Percentiles rank a stretch among this genome's conserved stretches.
These are phyloP conservation scores for Podospora pseudoanserina DNA, from an alignment of 495 filamentous ascomycete genomes.

Conservation along the genomic window DNA sequence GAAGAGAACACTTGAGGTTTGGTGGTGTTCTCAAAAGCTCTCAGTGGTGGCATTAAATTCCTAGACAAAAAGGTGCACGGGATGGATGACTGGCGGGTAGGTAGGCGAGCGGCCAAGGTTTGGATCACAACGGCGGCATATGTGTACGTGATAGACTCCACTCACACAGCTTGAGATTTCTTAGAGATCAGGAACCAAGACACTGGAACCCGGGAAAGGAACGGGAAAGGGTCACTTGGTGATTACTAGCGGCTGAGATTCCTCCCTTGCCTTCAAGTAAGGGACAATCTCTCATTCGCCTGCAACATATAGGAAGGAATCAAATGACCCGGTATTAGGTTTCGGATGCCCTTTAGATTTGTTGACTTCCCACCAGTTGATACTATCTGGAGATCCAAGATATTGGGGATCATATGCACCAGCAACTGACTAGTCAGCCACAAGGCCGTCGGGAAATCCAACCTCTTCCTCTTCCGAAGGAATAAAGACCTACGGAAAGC, in stretches of 20 bases:
- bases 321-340: too few species aligned
- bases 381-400: too few species aligned
- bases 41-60: neutral
- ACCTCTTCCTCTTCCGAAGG: neutral
- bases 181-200: neutral
- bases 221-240: neutral
- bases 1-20: neutral
- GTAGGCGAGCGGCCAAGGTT: neutral
- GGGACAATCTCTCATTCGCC: neutral
- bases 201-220: neutral
- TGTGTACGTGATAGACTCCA: neutral
- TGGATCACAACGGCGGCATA: neutral
- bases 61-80: neutral
- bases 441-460: neutral
- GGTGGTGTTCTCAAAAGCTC: neutral
- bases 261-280: neutral
- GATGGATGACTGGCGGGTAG: neutral
- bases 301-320: too few species aligned
- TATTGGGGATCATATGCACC: too few species aligned
- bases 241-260: neutral
- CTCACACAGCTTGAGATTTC: neutral
- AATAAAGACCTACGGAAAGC: neutral
- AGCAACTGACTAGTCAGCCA: neutral
- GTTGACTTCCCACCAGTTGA: too few species aligned
- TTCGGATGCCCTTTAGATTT: too few species aligned